Base-by-base conservation (phyloP, 129 eudicot genomes). In the Glebionis coronaria region DNA sequence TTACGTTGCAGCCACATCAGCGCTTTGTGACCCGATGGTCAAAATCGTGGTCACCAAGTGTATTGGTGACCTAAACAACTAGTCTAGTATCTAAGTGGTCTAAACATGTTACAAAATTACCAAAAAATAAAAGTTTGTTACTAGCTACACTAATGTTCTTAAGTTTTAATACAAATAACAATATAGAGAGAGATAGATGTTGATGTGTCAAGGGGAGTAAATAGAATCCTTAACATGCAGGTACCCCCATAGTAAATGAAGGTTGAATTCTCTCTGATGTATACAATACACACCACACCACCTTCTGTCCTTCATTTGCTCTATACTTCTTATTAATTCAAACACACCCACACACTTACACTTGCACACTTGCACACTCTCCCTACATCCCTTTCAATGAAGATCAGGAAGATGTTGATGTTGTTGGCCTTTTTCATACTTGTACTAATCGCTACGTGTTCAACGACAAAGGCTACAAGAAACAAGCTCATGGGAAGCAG, bases 221-320 rank as follows among this genome's bases (percentile, higher is more conserved):
- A 68, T 68, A 50, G 64, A 76, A 76, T 76, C 75, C 75, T 76
- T 76, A 76, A 76, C 74, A 76, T 76, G 63, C 75, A 76, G 80
- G 80, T 76, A 52, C 51, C n/a, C 70, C 58, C 61, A 9, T 56
- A 58, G 28, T 23, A 12, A 27, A 27, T 28, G 28, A 35, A 10
- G 8, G 51, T 75, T 75, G 73, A 59, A 75, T 67, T 68, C 51
- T 73, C 58, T 65, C 60, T 67, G 80, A 61, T 76, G 75, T 61
- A 61, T 61, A 76, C 80, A 76, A 76, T 44, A 76, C 55, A 76
- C 55, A 73, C 77, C 74, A 56, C 28, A 59, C 71, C 65, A 74
- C 79, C 73, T 67, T 75, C 63, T 67, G 68, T 67, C 73, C 69
- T 67, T 67, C 2, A 16, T 12, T 31, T 21, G 44, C 47, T 49